A percentile compares a stretch with the other conserved stretches of the same genome.
These are phyloP conservation scores for Endocalyx cinctus DNA, from an alignment of 2,329 filamentous ascomycete species.

Conservation along the genomic window DNA sequence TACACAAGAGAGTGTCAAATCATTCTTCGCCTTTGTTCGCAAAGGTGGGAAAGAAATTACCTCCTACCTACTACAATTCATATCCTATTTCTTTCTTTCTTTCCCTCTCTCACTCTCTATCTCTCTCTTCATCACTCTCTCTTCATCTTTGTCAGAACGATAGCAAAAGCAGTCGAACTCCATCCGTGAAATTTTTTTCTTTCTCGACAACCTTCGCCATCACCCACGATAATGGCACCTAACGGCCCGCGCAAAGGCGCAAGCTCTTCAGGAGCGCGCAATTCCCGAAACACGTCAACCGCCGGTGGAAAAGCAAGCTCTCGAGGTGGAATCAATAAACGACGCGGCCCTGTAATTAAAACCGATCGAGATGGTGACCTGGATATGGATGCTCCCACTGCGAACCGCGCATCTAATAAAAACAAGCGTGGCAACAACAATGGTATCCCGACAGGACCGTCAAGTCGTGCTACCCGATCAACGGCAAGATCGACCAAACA, in stretches of 20 bases:
- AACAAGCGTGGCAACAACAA: slow-evolving; percentile 17
- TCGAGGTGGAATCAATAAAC: slow-evolving; percentile 49
- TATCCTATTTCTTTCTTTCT: too few species aligned
- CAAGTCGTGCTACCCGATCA: slow-evolving; percentile 12
- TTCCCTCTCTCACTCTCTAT: too few species aligned
- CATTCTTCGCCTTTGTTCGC: too few species aligned
- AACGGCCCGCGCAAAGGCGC: slow-evolving; percentile 16
- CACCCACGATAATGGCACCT: too few species aligned
- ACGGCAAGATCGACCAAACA: slow-evolving; percentile 28
- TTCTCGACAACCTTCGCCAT: too few species aligned
- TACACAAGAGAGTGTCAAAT: too few species aligned
- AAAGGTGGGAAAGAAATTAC: too few species aligned
- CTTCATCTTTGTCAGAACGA: too few species aligned
- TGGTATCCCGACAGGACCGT: slow-evolving; percentile 9
- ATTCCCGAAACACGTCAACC: slow-evolving; percentile 8
- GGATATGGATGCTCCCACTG: slow-evolving; percentile 47
- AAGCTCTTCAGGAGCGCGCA: slow-evolving; percentile 14
- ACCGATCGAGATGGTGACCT: slow-evolving; percentile 55
- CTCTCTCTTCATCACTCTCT: too few species aligned
- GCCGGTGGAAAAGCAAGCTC: slow-evolving; percentile 16
- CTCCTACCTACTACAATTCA: too few species aligned
- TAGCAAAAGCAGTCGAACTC: too few species aligned
- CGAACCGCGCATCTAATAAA: slow-evolving; percentile 26
- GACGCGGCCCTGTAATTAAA: slow-evolving; percentile 32
- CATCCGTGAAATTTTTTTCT: too few species aligned